phyloP scores from a whole-genome alignment of 306 rosid genomes.

The Rubus idaeus region DNA sequence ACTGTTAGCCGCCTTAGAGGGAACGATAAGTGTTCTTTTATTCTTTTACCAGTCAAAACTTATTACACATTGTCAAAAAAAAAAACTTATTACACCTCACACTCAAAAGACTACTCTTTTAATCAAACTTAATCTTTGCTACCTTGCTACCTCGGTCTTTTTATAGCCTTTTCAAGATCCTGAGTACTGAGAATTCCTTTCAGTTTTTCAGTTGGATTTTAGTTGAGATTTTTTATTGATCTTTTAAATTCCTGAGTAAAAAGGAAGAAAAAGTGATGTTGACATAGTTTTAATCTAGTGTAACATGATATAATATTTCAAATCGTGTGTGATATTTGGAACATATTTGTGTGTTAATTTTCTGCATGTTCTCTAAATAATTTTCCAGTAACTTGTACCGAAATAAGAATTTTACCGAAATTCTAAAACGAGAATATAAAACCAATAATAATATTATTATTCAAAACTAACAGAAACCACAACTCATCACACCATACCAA shows the following conservation, averaged over 20 bases:
- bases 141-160: too few relatives aligned
- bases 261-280: not conserved
- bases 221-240: not conserved
- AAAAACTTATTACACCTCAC: too few relatives aligned
- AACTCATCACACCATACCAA: constrained; percentile 45
- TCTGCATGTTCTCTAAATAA: not conserved
- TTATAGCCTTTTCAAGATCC: too few relatives aligned
- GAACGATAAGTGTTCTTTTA: too few relatives aligned
- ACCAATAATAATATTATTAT: constrained; percentile 30
- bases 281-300: not conserved
- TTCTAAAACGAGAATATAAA: not conserved
- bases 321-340: not conserved
- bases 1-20: too few relatives aligned
- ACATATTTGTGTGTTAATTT: not conserved
- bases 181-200: too few relatives aligned
- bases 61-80: too few relatives aligned
- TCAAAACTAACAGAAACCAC: constrained; percentile 44
- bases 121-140: too few relatives aligned
- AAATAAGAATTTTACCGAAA: not conserved
- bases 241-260: too few relatives aligned
- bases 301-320: not conserved
- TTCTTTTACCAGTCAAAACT: too few relatives aligned
- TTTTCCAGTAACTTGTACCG: not conserved
- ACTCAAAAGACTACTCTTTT: too few relatives aligned
- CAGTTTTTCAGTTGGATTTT: too few relatives aligned